Evolutionary conservation across 805 yeast genomes (phyloP).

Genomic region (Nakazawaea siamensis): DNA sequence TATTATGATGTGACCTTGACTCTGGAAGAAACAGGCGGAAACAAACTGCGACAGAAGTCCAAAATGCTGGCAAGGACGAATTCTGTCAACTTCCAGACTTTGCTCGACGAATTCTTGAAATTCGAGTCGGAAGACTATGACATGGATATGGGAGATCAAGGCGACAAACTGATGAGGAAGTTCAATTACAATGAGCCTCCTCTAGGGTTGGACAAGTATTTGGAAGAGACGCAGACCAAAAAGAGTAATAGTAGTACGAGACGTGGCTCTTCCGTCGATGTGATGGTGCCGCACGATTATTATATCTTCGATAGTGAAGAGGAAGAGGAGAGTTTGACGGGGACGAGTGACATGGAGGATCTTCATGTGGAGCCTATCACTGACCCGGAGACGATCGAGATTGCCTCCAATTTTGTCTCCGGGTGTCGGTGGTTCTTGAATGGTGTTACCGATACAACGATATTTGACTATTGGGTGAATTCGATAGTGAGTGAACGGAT

Average conservation of each 20-base stretch:
- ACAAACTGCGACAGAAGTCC: not conserved
- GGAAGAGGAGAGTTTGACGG: not conserved
- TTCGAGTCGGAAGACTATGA: slow-evolving; percentile 1
- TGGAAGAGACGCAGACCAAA: not conserved
- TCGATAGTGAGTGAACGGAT: not conserved
- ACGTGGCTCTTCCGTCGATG: not conserved
- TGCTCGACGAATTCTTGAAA: slow-evolving; percentile 4
- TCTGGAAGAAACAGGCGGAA: slow-evolving; percentile 13
- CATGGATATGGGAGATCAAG: not conserved
- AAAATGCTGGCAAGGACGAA: slow-evolving; percentile 22
- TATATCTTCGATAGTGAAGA: slow-evolving; percentile 9
- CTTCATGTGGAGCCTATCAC: slow-evolving; percentile 1
- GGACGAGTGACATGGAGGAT: not conserved
- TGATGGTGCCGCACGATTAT: not conserved
- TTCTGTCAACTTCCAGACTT: slow-evolving; percentile 11
- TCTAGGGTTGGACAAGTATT: not conserved
- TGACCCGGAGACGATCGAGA: not conserved
- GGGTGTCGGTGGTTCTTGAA: slow-evolving; percentile 10
- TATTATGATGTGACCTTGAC: slow-evolving; percentile 5
- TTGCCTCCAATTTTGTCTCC: not conserved
- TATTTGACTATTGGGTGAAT: slow-evolving; percentile 5
- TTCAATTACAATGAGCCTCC: slow-evolving; percentile 8
- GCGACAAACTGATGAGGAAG: not conserved
- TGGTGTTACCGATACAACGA: slow-evolving; percentile 7
- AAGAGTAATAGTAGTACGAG: not conserved